Evolutionary conservation across 768 basidiomycete species (phyloP).

Genomic region (Collybia nuda): DNA sequence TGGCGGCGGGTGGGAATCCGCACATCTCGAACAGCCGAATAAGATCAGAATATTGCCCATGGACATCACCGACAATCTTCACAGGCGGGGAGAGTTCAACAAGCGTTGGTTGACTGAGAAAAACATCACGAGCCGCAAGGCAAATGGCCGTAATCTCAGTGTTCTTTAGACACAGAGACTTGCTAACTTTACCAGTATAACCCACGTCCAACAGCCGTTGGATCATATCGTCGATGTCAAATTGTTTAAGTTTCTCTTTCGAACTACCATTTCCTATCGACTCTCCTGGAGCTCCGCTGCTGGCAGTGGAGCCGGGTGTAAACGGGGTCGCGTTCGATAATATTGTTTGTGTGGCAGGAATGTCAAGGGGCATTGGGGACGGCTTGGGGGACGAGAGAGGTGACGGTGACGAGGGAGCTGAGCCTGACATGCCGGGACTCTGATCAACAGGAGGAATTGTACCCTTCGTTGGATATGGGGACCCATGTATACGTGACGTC

Average conservation of each 20-base stretch:
- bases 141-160: slow-evolving; percentile 94
- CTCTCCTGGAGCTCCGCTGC: slow-evolving; percentile 38
- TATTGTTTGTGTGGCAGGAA: slow-evolving; percentile 82
- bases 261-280: slow-evolving; percentile 40
- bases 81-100: slow-evolving; percentile 97
- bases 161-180: slow-evolving; percentile 93
- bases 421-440: slow-evolving; percentile 34
- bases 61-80: slow-evolving; percentile 99
- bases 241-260: slow-evolving; percentile 63
- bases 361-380: slow-evolving; percentile 63
- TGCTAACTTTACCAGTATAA: slow-evolving; percentile 97
- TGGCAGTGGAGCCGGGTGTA: slow-evolving; percentile 50
- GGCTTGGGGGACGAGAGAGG: slow-evolving; percentile 41
- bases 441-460: slow-evolving; percentile 27
- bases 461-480: slow-evolving; percentile 34
- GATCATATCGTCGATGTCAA: slow-evolving; percentile 99
- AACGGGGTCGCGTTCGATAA: slow-evolving; percentile 66
- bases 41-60: slow-evolving; percentile 98
- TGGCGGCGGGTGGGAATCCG: slow-evolving; percentile 94
- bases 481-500: slow-evolving; percentile 28
- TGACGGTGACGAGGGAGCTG: slow-evolving; percentile 35
- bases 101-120: slow-evolving; percentile 93
- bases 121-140: slow-evolving; percentile 93
- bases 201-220: slow-evolving; percentile 93
- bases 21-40: slow-evolving; percentile 99